phyloP scores from a whole-genome alignment of 495 filamentous ascomycete species.

The Daldinia concentrica region DNA sequence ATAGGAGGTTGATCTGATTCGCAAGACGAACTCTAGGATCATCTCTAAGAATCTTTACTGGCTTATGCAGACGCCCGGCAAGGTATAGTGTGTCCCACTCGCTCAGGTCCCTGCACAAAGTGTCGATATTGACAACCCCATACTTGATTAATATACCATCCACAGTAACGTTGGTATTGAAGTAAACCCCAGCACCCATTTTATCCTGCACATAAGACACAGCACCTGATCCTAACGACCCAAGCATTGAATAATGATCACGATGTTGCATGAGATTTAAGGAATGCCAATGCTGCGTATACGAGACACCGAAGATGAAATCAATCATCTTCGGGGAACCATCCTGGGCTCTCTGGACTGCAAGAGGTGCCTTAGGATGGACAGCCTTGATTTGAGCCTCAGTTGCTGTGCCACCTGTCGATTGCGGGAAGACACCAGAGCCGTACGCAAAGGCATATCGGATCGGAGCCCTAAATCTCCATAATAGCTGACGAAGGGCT shows the following conservation, averaged over 20 bases:
- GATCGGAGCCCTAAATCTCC: conserved; percentile 93
- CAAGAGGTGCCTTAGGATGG: conserved; percentile 79
- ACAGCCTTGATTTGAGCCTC: conserved; percentile 65
- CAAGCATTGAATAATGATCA: conserved; percentile 89
- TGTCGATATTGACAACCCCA: conserved; percentile 91
- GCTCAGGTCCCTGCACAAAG: conserved; percentile 82
- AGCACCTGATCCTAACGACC: conserved; percentile 82
- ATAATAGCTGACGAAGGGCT: conserved; percentile 83
- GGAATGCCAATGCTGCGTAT: conserved; percentile 96
- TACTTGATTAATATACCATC: conserved; percentile 98
- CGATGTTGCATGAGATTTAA: conserved; percentile 88
- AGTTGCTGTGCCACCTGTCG: conserved; percentile 58
- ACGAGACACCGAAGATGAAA: conserved; percentile 94
- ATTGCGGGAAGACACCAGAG: conserved; percentile 93
- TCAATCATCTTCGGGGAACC: conserved; percentile 96
- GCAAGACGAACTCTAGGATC: conserved; percentile 89
- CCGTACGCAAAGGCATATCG: conserved; percentile 97
- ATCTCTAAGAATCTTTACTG: conserved; percentile 95
- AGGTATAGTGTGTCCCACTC: conserved; percentile 94
- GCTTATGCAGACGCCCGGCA: conserved; percentile 93
- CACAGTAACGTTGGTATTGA: conserved; percentile 95
- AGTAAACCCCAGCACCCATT: conserved; percentile 94
- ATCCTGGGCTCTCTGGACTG: conserved; percentile 81
- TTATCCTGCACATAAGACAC: conserved; percentile 86
- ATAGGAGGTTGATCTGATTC: conserved; percentile 94